Evolutionary conservation across 306 rosid genomes (phyloP).

Genomic region (Lathyrus tuberosus): DNA sequence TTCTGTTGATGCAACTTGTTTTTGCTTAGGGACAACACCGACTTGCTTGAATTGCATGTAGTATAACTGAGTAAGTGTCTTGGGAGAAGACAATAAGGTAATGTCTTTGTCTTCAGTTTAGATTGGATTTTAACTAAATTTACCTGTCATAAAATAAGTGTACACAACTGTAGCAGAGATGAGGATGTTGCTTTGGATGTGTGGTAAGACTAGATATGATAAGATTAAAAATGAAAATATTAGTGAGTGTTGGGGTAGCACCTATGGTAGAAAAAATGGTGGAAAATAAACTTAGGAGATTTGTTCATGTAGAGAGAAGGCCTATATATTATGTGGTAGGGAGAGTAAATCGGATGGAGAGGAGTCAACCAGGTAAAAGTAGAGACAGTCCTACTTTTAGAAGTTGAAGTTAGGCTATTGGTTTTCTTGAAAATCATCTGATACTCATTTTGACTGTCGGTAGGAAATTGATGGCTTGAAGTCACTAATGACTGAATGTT

Average conservation of each 20-base stretch:
- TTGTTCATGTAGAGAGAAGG: too few relatives aligned
- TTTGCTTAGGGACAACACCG: not conserved
- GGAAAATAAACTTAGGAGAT: too few relatives aligned
- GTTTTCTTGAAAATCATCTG: conserved; percentile 8
- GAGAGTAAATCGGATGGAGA: too few relatives aligned
- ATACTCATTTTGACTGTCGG: conserved; percentile 24
- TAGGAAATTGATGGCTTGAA: conserved; percentile 80
- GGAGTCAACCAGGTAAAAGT: too few relatives aligned
- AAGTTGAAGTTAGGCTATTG: not conserved
- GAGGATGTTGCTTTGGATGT: too few relatives aligned
- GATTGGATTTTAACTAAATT: not conserved
- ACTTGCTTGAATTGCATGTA: not conserved
- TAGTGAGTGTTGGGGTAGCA: too few relatives aligned
- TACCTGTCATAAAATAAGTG: not conserved
- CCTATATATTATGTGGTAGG: too few relatives aligned
- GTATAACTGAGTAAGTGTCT: not conserved
- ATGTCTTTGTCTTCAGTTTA: conserved; percentile 7
- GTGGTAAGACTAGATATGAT: too few relatives aligned
- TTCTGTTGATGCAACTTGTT: conserved; percentile 12
- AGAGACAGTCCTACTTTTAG: not conserved
- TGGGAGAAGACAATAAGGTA: not conserved
- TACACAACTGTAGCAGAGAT: too few relatives aligned
- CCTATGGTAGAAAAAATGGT: too few relatives aligned
- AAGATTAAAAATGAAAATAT: too few relatives aligned
- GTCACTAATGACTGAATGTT: conserved; percentile 64